Conservation (phyloP, 768 basidiomycete species). For the Mycena pura region DNA sequence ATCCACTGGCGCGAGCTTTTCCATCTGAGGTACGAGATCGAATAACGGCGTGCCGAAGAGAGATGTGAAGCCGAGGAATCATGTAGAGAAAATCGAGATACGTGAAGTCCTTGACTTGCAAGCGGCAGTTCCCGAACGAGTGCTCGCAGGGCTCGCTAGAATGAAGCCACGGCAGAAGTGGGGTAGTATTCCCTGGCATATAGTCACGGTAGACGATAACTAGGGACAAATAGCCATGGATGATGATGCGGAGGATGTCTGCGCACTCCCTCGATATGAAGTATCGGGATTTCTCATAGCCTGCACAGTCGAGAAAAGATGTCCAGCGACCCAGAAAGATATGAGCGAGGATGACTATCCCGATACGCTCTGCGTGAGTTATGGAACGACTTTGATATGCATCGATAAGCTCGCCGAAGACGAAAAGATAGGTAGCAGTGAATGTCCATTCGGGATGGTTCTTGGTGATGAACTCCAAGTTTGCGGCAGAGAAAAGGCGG, state of each 20-base stretch:
- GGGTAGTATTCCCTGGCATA: conserved; percentile 27
- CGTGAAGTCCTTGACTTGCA: too few species aligned
- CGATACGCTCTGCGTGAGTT: conserved; percentile 31
- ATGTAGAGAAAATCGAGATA: too few species aligned
- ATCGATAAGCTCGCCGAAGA: conserved; percentile 44
- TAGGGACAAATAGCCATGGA: conserved; percentile 40
- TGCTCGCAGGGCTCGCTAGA: conserved; percentile 44
- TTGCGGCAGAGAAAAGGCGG: conserved; percentile 38
- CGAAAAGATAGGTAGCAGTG: conserved; percentile 35
- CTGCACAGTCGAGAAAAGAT: conserved; percentile 22
- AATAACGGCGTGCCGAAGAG: too few species aligned
- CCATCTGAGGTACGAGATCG: too few species aligned
- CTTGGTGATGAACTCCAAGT: conserved; percentile 28
- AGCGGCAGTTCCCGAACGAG: conserved; percentile 37
- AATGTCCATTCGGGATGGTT: conserved; percentile 27
- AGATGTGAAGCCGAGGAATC: too few species aligned
- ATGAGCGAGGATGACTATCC: conserved; percentile 37
- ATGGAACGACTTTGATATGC: conserved; percentile 44
- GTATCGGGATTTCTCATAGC: conserved; percentile 29
- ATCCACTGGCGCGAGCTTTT: too few species aligned
- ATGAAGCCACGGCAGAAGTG: conserved; percentile 47
- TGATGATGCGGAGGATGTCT: conserved; percentile 39
- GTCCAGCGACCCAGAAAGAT: conserved; percentile 42
- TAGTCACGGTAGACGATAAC: conserved; percentile 45
- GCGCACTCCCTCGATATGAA: conserved; percentile 42